Evolutionary conservation across 495 filamentous ascomycete species (phyloP).

Genomic region (Talaromyces wortmannii): DNA sequence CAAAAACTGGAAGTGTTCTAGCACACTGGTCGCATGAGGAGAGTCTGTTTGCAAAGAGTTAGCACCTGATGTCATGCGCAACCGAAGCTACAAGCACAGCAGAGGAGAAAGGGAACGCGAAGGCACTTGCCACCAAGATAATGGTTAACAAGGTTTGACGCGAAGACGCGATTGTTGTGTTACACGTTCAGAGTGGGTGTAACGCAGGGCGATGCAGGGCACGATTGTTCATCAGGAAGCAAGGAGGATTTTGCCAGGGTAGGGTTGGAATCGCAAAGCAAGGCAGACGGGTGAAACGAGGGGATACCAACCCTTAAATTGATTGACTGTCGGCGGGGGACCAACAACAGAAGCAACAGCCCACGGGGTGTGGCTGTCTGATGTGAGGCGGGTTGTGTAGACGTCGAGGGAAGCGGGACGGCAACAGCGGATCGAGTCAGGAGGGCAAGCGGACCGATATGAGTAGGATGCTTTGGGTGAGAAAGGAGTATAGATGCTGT

Average conservation of each 20-base stretch:
- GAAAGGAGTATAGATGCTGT: no score
- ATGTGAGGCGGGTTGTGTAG: background rate
- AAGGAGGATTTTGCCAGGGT: background rate
- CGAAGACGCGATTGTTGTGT: background rate
- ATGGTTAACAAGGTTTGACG: background rate
- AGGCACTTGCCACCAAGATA: no score
- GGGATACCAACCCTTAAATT: slow-evolving; percentile 2
- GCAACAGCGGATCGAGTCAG: no score
- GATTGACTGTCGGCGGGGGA: background rate
- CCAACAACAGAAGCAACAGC: no score
- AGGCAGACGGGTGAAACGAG: background rate
- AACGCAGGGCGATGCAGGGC: background rate
- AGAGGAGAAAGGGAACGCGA: no score
- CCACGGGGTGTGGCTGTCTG: no score
- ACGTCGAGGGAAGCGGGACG: background rate
- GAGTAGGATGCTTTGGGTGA: no score
- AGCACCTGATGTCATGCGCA: background rate
- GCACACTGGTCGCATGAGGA: background rate
- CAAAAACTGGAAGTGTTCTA: background rate
- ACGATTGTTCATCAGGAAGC: background rate
- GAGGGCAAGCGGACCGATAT: background rate
- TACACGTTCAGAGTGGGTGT: background rate
- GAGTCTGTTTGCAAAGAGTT: background rate
- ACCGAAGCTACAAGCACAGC: background rate
- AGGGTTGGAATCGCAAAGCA: background rate